Conservation (phyloP, 1,284 basidiomycete species). For the Boletellus sp. region DNA sequence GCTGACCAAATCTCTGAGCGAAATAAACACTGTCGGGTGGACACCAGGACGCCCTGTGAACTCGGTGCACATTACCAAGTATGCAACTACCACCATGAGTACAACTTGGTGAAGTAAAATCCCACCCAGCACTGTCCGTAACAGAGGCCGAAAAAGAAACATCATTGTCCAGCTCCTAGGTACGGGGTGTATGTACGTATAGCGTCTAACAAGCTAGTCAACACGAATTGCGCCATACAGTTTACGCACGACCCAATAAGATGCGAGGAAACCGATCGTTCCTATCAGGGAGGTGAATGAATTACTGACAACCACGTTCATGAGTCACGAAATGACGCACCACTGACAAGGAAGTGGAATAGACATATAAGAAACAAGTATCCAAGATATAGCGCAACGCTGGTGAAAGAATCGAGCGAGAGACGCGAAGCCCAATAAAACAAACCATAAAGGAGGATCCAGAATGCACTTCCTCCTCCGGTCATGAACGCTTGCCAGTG, state of each 20-base stretch:
- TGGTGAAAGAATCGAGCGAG: constrained; percentile 80
- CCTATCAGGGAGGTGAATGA: constrained; percentile 38
- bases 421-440: constrained; percentile 90
- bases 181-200: constrained; percentile 10
- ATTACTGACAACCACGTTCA: constrained; percentile 2
- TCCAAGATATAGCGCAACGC: constrained; percentile 85
- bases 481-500: constrained; percentile 95
- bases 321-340: constrained; percentile 37
- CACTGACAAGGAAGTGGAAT: constrained; percentile 87
- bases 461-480: constrained; percentile 93
- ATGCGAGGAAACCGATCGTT: constrained; percentile 83
- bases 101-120: too few relatives aligned
- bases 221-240: constrained; percentile 80
- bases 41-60: too few relatives aligned
- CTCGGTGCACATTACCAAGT: too few relatives aligned
- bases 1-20: too few relatives aligned
- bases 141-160: neutral
- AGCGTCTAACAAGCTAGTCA: constrained; percentile 43
- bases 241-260: constrained; percentile 81
- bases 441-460: constrained; percentile 63
- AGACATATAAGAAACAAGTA: constrained; percentile 84
- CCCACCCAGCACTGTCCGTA: too few relatives aligned
- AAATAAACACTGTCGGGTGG: too few relatives aligned
- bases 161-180: constrained; percentile 12
- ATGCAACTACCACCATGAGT: too few relatives aligned